Base-by-base conservation (phyloP, 1,139 yeast species). In the Scheffersomyces cryptocercus region DNA sequence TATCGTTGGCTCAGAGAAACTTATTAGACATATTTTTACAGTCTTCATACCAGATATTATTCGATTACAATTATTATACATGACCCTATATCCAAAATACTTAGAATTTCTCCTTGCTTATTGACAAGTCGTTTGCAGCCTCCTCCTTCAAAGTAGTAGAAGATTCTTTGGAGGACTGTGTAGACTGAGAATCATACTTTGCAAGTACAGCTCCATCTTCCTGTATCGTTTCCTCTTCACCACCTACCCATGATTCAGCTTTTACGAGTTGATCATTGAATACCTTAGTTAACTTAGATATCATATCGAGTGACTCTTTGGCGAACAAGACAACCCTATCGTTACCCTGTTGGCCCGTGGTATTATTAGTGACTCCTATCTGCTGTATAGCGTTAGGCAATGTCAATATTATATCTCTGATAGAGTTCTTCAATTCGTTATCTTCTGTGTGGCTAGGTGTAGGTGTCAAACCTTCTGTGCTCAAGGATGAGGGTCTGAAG, bases 241-340 rank as follows among this genome's bases (percentile, higher is more conserved):
- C 76, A 32, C 75, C 81, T 6, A 82, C 81, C 97, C 97, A 91
- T 29, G 73, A 69, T 60, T 91, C 97, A 1, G 97, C 97, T 51
- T 84, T 82, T 39, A 81, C 85, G 46, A 93, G 70, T 43, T 91
- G 90, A 35, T 86, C 91, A 59, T 86, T 91, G 50, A 95, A 90
- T 8, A 90, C 91, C 39, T 77, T 77, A 49, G 90, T 89, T 29
- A 93, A 84, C 48, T 86, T 86, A 36, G 85, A 77, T 37, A 93
- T 85, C 91, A 91, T 89, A 37, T 87, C 95, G 43, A 93, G 70
- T 0, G 96, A 84, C 64, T 93, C 99, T 52, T 86, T 86, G 1
- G 98, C 97, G 49, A 93, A 73, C 8, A 87, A 77, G 36, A 93
- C 68, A 1, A 89, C 87, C 52, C 83, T 79, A 36, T 87, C 89